These are phyloP conservation scores for Thelonectria blattea DNA, from an alignment of 2,329 filamentous ascomycete genomes.

Conservation along the genomic window DNA sequence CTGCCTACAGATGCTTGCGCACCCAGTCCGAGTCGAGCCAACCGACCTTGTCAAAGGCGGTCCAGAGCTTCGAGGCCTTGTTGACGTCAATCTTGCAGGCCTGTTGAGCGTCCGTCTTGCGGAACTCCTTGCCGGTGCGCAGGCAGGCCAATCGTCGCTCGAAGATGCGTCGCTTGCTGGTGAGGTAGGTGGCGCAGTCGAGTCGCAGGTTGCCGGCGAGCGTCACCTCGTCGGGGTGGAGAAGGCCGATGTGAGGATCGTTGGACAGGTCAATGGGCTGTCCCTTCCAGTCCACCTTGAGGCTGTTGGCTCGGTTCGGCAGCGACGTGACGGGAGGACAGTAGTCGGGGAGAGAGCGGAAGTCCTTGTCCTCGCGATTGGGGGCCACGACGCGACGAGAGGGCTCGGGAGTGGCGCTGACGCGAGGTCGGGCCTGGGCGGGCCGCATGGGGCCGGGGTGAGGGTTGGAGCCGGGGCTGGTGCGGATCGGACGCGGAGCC, in stretches of 20 bases:
- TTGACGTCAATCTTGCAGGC: conserved; percentile 99
- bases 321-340: conserved; percentile 73
- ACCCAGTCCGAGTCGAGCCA: conserved; percentile 71
- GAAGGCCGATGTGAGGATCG: conserved; percentile 71
- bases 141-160: conserved; percentile 72
- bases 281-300: conserved; percentile 90
- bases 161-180: conserved; percentile 93
- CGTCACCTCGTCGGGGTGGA: conserved; percentile 79
- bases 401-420: conserved; percentile 57
- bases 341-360: conserved; percentile 71
- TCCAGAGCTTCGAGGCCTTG: conserved; percentile 93
- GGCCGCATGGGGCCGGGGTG: conserved; percentile 38
- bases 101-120: conserved; percentile 94
- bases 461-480: conserved; percentile 30
- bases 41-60: conserved; percentile 83
- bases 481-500: conserved; percentile 46
- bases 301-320: conserved; percentile 68
- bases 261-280: conserved; percentile 75
- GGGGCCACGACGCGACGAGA: conserved; percentile 61
- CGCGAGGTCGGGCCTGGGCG: conserved; percentile 38
- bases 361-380: conserved; percentile 84
- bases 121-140: conserved; percentile 78
- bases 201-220: conserved; percentile 82
- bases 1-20: conserved; percentile 17
- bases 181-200: conserved; percentile 86